Evolutionary conservation across 2,329 filamentous ascomycete genomes (phyloP), one percentile per base, ranked within the genome.

Genomic region (Parasarocladium wereldwijsianum): DNA sequence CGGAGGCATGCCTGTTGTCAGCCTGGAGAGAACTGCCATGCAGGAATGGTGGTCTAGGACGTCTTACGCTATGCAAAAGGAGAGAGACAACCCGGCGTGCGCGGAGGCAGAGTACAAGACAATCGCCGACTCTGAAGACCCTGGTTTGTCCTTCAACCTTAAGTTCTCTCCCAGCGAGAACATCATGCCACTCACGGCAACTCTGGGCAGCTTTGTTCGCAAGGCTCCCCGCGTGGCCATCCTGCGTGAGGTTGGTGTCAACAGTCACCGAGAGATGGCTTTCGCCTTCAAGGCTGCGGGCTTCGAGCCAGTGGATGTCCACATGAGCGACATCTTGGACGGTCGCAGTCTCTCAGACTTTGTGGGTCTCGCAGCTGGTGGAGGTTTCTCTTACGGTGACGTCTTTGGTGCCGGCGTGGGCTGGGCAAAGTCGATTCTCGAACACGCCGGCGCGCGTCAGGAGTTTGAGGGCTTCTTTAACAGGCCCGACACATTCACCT

Each of bases 191-290:
- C 32, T 51, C 2, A 68, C 35, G 49, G 59, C 51, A 39, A 60
- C 52, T 42, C 61, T 54, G 47, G 52, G 58, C 31, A 48, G 53
- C 39, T 41, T 63, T 34, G 70, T 84, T 47, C 64, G 63, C 37
- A 67, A 60, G 42, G 43, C 50, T 54, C 80, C 81, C 2, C 73
- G 76, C 18, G 86, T 98, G 15, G 90, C 90, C 24, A 93, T 98
- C 42, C 72, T 98, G 14, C 71, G 90, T 47, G 90, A 96, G 54
- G 85, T 94, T 52, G 90, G 90, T 50, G 83, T 93, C 41, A 96
- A 98, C 57, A 83, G 86, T 24, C 74, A 94, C 44, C 76, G 84
- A n/a, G 90, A 98, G 54, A 93, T 98, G 83, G 90, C 90, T 1
- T 96, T 93, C 47, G 85, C 86, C 28, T 96, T 96, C 66, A 76